Percentiles rank a stretch among this genome's conserved stretches.
Evolutionary conservation across 257 asterid species (phyloP).

Genomic region (Euphrasia confusa): DNA sequence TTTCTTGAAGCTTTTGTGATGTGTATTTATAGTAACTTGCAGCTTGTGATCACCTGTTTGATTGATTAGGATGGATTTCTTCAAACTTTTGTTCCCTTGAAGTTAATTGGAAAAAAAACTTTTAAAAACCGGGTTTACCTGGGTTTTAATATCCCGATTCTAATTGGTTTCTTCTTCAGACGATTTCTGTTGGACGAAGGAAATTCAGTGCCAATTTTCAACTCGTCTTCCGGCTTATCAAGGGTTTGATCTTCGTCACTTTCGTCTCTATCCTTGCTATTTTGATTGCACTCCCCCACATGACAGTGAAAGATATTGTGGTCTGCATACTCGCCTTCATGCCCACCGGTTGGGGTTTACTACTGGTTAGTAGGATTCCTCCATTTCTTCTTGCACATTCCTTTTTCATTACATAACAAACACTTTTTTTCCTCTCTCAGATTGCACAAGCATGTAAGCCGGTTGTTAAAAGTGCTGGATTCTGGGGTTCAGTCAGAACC

Average conservation of each 20-base stretch:
- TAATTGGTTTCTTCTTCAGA: not conserved
- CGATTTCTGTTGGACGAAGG: not conserved
- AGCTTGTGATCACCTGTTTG: not conserved
- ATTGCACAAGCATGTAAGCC: slow-evolving; percentile 9
- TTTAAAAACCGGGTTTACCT: not conserved
- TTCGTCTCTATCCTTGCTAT: not conserved
- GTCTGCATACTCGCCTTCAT: not conserved
- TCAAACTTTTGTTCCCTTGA: too few relatives aligned
- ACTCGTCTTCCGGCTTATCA: not conserved
- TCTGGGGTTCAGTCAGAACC: slow-evolving; percentile 5
- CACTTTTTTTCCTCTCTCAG: not conserved
- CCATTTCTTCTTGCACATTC: not conserved
- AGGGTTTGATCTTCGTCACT: not conserved
- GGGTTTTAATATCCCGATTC: not conserved
- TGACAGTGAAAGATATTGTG: not conserved
- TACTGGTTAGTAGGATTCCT: not conserved
- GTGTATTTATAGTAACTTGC: not conserved
- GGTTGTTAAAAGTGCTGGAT: not conserved
- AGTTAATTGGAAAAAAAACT: too few relatives aligned
- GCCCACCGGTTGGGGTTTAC: slow-evolving; percentile 8
- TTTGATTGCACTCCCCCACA: slow-evolving; percentile 1
- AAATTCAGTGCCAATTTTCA: slow-evolving; percentile 1
- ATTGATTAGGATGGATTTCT: not conserved
- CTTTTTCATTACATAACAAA: not conserved
- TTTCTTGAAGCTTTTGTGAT: not conserved